phyloP scores from a whole-genome alignment of 495 filamentous ascomycete species.

The Copromyces sp. region DNA sequence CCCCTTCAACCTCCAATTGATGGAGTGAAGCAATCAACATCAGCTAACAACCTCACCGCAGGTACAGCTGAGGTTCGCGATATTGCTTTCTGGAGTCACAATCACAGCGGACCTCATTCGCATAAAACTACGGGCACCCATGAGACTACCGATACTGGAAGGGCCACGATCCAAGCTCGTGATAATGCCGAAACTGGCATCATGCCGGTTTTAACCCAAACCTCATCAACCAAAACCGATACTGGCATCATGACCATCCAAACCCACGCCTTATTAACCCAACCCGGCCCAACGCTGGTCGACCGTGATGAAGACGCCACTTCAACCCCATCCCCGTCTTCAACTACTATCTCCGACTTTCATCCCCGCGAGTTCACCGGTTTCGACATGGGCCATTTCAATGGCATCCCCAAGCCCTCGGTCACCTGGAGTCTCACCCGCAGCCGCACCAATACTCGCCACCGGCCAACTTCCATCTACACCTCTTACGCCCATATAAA shows the following conservation, averaged over 20 bases:
- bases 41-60: background rate
- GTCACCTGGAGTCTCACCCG: background rate
- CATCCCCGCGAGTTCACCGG: background rate
- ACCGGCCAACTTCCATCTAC: background rate
- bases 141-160: background rate
- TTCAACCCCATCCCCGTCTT: background rate
- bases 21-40: background rate
- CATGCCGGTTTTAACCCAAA: background rate
- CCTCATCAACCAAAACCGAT: background rate
- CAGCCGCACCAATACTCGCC: background rate
- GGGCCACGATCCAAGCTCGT: background rate
- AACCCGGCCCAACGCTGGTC: background rate
- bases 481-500: background rate
- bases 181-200: too few species aligned
- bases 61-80: background rate
- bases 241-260: too few species aligned
- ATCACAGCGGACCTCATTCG: background rate
- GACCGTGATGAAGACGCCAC: background rate
- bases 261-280: background rate
- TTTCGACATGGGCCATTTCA: background rate
- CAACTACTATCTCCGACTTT: background rate
- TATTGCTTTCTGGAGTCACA: background rate
- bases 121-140: background rate
- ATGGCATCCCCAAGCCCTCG: background rate
- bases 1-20: background rate